Conservation (phyloP, 2,329 filamentous ascomycete genomes). For the Didymosphaeria variabile region DNA sequence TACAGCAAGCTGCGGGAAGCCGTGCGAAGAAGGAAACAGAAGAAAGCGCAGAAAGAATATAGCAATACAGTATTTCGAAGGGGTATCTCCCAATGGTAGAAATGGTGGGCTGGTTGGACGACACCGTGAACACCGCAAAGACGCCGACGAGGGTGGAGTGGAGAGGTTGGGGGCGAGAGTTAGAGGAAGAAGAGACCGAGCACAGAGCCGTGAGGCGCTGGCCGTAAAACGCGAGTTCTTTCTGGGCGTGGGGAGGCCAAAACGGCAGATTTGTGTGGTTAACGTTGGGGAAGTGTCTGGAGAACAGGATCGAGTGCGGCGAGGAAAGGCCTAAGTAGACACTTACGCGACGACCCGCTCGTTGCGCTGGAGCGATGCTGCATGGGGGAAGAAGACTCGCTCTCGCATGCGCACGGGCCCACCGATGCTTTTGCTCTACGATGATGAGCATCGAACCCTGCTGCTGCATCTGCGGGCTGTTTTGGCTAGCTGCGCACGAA, state of each 20-base stretch:
- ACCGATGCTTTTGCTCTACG: conserved; percentile 18
- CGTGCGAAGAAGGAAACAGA: conserved; percentile 11
- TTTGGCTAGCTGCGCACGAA: conserved; percentile 1
- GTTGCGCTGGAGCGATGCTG: conserved; percentile 12
- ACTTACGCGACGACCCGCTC: conserved; percentile 3
- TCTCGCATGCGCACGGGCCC: neutral
- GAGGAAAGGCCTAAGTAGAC: conserved; percentile 14
- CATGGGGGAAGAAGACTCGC: neutral
- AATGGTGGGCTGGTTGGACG: conserved; percentile 28
- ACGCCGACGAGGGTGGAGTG: conserved; percentile 41
- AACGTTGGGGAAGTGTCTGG: conserved; percentile 27
- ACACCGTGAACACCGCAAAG: conserved; percentile 50
- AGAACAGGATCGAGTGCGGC: conserved; percentile 32
- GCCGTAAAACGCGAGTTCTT: conserved; percentile 50
- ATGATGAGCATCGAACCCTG: conserved; percentile 15
- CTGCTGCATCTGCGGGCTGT: conserved; percentile 18
- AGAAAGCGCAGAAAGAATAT: conserved; percentile 10
- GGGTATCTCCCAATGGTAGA: conserved; percentile 48
- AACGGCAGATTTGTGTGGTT: conserved; percentile 38
- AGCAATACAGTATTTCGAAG: conserved; percentile 28
- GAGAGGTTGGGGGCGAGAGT: conserved; percentile 33
- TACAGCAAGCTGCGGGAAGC: conserved; percentile 23
- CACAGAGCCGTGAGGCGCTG: conserved; percentile 52
- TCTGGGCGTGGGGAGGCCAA: conserved; percentile 48
- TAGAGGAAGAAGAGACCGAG: conserved; percentile 46